A percentile compares a stretch with the other conserved stretches of the same genome.
Conservation (phyloP, 2,329 filamentous ascomycete species). For the Aureobasidium sp. region DNA sequence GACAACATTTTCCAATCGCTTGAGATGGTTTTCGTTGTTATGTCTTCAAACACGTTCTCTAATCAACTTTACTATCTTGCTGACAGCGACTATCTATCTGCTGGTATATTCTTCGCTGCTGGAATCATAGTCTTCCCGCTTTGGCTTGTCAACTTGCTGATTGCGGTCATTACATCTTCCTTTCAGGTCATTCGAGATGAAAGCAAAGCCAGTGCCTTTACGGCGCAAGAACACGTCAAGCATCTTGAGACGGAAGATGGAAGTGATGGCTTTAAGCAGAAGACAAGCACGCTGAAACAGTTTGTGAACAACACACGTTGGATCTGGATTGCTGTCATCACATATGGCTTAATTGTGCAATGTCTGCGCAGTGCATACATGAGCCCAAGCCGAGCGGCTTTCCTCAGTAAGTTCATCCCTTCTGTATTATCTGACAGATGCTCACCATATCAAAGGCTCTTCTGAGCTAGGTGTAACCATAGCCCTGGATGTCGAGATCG, state of each 20-base stretch:
- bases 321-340: constrained; percentile 75
- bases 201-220: constrained; percentile 88
- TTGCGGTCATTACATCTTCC: constrained; percentile 96
- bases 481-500: constrained; percentile 71
- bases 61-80: constrained; percentile 92
- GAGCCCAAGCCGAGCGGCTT: constrained; percentile 48
- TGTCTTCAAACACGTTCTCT: constrained; percentile 96
- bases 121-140: constrained; percentile 86
- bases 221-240: constrained; percentile 53
- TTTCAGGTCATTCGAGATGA: constrained; percentile 98
- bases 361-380: constrained; percentile 69
- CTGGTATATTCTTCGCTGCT: constrained; percentile 65
- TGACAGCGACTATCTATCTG: constrained; percentile 80
- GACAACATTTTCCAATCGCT: constrained; percentile 90
- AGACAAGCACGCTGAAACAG: constrained; percentile 51
- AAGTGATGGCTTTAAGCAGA: constrained; percentile 29
- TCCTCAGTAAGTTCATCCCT: constrained; percentile 49
- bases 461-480: constrained; percentile 71
- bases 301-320: constrained; percentile 65
- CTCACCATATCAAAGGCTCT: constrained; percentile 14
- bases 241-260: constrained; percentile 32
- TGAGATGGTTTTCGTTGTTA: constrained; percentile 93
- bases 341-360: constrained; percentile 71
- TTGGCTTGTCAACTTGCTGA: constrained; percentile 89
- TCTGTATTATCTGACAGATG: too few relatives aligned